Conservation (phyloP, 495 filamentous ascomycete genomes). For the Rhypophila decipiens region DNA sequence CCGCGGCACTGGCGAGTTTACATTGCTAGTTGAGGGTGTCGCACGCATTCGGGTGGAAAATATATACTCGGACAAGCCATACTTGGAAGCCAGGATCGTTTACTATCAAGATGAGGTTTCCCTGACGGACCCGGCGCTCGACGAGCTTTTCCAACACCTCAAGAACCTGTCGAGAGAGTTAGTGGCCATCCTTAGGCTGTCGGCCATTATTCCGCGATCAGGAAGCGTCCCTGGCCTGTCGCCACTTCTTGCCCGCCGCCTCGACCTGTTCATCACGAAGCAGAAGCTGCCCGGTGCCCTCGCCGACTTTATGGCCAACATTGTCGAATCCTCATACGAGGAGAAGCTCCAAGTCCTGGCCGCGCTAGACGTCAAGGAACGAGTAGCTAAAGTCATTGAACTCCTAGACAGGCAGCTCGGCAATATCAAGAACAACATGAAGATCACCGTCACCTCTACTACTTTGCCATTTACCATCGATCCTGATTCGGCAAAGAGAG, state of each 20-base stretch:
- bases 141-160: slow-evolving; percentile 68
- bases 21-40: slow-evolving; percentile 78
- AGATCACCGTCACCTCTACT: slow-evolving; percentile 63
- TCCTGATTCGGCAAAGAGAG: slow-evolving; percentile 39
- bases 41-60: slow-evolving; percentile 70
- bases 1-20: slow-evolving; percentile 67
- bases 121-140: slow-evolving; percentile 27
- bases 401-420: slow-evolving; percentile 73
- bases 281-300: slow-evolving; percentile 81
- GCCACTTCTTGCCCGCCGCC: slow-evolving; percentile 72
- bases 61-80: slow-evolving; percentile 70
- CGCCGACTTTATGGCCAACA: slow-evolving; percentile 95
- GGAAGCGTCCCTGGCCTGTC: slow-evolving; percentile 57
- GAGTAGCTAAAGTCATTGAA: slow-evolving; percentile 72
- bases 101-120: slow-evolving; percentile 53
- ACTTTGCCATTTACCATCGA: slow-evolving; percentile 47
- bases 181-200: slow-evolving; percentile 68
- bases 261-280: slow-evolving; percentile 76
- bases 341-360: slow-evolving; percentile 83
- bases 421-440: slow-evolving; percentile 73
- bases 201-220: slow-evolving; percentile 62
- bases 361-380: slow-evolving; percentile 65
- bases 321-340: slow-evolving; percentile 76
- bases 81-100: slow-evolving; percentile 71
- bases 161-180: slow-evolving; percentile 80